Percentiles rank a stretch among this genome's conserved stretches.
phyloP scores from a whole-genome alignment of 495 filamentous ascomycete genomes.

The Endocarpon pusillum region DNA sequence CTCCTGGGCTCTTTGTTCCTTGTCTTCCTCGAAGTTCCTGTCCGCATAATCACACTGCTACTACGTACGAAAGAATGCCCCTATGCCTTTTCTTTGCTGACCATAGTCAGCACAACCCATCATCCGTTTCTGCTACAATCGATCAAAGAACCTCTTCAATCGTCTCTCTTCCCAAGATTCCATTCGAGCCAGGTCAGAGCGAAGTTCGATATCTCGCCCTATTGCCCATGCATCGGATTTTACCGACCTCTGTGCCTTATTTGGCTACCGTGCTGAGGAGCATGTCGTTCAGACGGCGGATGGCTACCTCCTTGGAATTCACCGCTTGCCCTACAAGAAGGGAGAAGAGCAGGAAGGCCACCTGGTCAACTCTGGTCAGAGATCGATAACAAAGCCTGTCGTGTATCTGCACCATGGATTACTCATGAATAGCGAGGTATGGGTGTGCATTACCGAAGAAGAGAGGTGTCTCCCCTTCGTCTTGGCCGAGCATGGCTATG shows the following conservation, averaged over 20 bases:
- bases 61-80: conserved; percentile 43
- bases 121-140: conserved; percentile 64
- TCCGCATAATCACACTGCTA: conserved; percentile 77
- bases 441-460: conserved; percentile 81
- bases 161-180: conserved; percentile 50
- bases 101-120: conserved; percentile 46
- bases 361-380: conserved; percentile 56
- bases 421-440: conserved; percentile 97
- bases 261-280: conserved; percentile 84
- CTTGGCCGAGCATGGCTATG: conserved; percentile 80
- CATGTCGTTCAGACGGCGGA: conserved; percentile 89
- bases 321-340: conserved; percentile 65
- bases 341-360: conserved; percentile 51
- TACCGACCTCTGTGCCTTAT: conserved; percentile 74
- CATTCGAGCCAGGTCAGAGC: conserved; percentile 36
- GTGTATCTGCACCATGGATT: conserved; percentile 93
- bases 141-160: conserved; percentile 72
- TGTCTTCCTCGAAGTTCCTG: conserved; percentile 60
- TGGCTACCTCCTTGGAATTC: conserved; percentile 83
- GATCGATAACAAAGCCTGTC: conserved; percentile 63
- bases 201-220: conserved; percentile 24
- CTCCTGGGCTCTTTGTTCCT: conserved; percentile 68
- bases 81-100: conserved; percentile 8
- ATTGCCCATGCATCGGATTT: conserved; percentile 71
- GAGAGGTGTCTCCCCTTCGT: conserved; percentile 75